Conservation (phyloP, 805 yeast species). For the Wickerhamiella occidentalis region DNA sequence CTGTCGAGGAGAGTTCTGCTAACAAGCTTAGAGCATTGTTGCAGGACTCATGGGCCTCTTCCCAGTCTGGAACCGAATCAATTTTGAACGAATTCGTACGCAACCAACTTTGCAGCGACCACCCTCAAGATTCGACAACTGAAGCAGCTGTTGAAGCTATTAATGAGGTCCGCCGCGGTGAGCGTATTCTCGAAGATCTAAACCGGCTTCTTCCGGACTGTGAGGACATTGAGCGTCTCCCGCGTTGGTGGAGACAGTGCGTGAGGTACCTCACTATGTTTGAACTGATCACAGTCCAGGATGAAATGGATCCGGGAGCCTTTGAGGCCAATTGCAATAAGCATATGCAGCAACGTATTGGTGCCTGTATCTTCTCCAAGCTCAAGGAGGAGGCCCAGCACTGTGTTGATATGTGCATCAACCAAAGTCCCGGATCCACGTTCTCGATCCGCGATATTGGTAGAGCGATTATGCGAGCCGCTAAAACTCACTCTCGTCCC, state of each 20-base stretch:
- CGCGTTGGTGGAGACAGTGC: conserved; percentile 11
- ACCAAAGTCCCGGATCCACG: conserved; percentile 17
- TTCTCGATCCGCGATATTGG: conserved; percentile 23
- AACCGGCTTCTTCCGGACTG: conserved; percentile 1
- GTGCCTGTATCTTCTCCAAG: conserved; percentile 4
- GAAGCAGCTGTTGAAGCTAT: neutral
- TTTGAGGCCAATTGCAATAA: neutral
- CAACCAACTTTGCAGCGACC: neutral
- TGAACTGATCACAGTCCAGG: conserved; percentile 3
- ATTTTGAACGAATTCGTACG: conserved; percentile 5
- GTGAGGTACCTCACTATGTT: conserved; percentile 7
- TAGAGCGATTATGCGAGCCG: neutral
- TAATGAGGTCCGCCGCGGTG: neutral
- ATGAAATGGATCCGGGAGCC: conserved; percentile 2
- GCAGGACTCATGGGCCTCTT: neutral
- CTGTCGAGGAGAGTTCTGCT: conserved; percentile 1
- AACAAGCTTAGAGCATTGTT: neutral
- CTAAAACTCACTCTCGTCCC: conserved; percentile 7
- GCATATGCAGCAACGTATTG: conserved; percentile 7
- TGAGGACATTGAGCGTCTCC: neutral
- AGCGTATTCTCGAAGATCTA: conserved; percentile 2
- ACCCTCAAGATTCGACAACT: neutral
- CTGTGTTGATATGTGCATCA: conserved; percentile 8
- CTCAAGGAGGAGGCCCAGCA: conserved; percentile 7
- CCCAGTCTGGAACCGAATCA: neutral